Evolutionary conservation across 139 green algal species (phyloP).

Genomic region (Zygnema cylindricum): DNA sequence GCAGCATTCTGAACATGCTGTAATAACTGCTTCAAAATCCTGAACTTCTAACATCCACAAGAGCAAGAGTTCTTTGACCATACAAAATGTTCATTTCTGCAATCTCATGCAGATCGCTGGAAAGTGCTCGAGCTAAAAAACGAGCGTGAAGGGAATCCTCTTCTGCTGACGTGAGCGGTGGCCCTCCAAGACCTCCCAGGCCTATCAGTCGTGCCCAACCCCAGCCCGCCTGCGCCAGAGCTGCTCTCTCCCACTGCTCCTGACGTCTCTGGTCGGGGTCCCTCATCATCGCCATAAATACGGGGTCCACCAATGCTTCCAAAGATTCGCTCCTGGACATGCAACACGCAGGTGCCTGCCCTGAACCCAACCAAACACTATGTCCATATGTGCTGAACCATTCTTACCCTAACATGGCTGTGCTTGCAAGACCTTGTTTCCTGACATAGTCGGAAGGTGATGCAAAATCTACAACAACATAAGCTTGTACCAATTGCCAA

Average conservation of each 20-base stretch:
- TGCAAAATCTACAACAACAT: too few species aligned
- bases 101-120: constrained; percentile 39
- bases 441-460: too few species aligned
- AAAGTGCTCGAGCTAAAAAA: constrained; percentile 33
- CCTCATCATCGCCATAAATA: constrained; percentile 46
- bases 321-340: constrained; percentile 4
- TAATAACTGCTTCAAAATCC: too few species aligned
- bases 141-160: constrained; percentile 43
- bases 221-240: constrained; percentile 9
- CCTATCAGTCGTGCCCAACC: constrained; percentile 12
- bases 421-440: too few species aligned
- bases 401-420: constrained; percentile 7
- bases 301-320: constrained; percentile 40
- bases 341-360: not conserved
- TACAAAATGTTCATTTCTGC: constrained; percentile 63
- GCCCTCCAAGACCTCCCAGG: constrained; percentile 21
- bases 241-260: constrained; percentile 50
- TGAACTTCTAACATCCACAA: too few species aligned
- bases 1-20: too few species aligned
- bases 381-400: not conserved
- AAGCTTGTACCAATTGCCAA: too few species aligned
- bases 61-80: too few species aligned
- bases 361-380: not conserved
- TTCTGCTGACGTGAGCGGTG: constrained; percentile 39
- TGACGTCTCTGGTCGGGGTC: constrained; percentile 45